Percentiles rank a stretch among this genome's conserved stretches.
phyloP scores from a whole-genome alignment of 2,329 filamentous ascomycete species.

The Beauveria asiatica region DNA sequence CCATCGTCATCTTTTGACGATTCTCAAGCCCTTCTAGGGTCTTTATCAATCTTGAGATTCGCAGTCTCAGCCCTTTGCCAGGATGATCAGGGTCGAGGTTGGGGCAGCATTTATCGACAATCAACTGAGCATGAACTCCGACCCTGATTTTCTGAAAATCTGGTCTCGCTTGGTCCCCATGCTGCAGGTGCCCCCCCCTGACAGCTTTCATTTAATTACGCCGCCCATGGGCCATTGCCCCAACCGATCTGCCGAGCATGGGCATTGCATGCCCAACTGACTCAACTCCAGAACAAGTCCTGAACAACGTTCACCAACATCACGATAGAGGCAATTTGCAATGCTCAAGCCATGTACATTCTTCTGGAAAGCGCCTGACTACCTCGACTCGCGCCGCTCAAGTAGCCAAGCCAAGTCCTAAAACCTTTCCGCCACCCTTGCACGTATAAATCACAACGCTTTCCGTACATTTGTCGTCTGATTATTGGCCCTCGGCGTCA shows the following conservation, averaged over 20 bases:
- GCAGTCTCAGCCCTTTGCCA: neutral
- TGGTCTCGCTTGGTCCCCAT: neutral
- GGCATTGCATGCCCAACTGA: too few species aligned
- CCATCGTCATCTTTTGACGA: too few species aligned
- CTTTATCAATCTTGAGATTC: neutral
- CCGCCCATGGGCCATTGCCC: too few species aligned
- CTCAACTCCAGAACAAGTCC: neutral
- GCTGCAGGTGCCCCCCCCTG: too few species aligned
- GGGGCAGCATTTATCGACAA: neutral
- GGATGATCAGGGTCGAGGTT: neutral
- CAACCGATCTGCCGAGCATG: too few species aligned
- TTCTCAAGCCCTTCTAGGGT: too few species aligned
- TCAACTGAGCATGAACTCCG: neutral
- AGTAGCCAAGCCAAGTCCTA: too few species aligned
- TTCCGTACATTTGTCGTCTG: neutral
- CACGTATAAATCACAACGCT: too few species aligned
- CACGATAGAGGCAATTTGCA: neutral
- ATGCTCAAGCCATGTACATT: neutral
- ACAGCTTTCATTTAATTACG: too few species aligned
- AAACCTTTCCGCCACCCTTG: too few species aligned
- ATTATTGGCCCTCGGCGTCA: neutral
- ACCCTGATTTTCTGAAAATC: neutral
- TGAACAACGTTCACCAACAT: neutral
- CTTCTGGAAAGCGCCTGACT: neutral
- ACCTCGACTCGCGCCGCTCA: too few species aligned